Conservation (phyloP, 208 protist genomes). For the Acanthamoeba healyi region DNA sequence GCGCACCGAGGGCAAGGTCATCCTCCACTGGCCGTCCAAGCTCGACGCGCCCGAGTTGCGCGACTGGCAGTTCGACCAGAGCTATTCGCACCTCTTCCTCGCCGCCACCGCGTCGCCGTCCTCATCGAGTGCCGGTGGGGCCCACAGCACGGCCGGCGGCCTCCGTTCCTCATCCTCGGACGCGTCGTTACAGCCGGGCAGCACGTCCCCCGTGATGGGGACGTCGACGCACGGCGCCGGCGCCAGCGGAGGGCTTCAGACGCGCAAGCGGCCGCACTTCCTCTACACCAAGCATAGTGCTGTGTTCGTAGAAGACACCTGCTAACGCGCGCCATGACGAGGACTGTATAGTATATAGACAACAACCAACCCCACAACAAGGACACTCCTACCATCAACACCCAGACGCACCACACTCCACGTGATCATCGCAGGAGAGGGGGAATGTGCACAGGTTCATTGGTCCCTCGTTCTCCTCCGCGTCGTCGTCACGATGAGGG, state of each 20-base stretch:
- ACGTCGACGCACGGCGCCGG: background rate
- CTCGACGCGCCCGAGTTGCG: conserved; percentile 55
- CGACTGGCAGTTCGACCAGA: conserved; percentile 60
- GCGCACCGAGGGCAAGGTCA: conserved; percentile 47
- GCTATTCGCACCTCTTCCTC: conserved; percentile 49
- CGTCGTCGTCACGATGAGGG: too few species aligned
- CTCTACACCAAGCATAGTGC: conserved; percentile 68
- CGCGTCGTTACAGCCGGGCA: conserved; percentile 11
- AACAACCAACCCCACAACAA: background rate
- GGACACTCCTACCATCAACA: background rate
- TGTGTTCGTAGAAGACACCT: conserved; percentile 59
- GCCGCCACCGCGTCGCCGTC: background rate
- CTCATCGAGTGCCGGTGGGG: background rate
- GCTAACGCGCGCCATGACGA: background rate
- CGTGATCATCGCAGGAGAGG: too few species aligned
- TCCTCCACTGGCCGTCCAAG: conserved; percentile 61
- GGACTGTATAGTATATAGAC: conserved; percentile 43
- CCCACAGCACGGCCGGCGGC: background rate
- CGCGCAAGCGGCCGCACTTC: conserved; percentile 46
- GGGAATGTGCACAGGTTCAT: background rate
- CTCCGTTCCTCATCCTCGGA: background rate
- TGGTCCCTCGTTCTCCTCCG: background rate
- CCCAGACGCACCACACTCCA: too few species aligned
- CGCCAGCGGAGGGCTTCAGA: background rate
- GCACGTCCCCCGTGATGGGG: background rate